A percentile compares a stretch with the other conserved stretches of the same genome.
Conservation (phyloP, 495 filamentous ascomycete species). For the Penicillium goetzii region DNA sequence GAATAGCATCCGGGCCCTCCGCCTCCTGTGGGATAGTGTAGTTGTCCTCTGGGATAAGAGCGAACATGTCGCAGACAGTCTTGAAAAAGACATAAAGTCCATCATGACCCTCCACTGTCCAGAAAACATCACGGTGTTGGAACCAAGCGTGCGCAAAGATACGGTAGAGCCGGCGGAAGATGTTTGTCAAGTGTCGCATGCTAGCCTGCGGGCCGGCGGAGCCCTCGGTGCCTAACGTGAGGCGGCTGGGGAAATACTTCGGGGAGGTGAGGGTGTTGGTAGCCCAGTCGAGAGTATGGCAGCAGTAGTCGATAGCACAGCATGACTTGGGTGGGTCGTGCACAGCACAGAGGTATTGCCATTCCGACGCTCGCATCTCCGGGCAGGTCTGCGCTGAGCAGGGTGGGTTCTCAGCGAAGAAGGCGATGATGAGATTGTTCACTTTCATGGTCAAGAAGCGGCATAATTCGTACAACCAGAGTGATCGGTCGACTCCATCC, state of each 20-base stretch:
- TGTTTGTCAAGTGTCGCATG: slow-evolving; percentile 85
- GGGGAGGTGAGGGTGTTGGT: slow-evolving; percentile 85
- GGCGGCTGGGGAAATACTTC: slow-evolving; percentile 88
- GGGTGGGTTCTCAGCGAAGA: slow-evolving; percentile 85
- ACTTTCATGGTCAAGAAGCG: slow-evolving; percentile 92
- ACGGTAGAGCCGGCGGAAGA: slow-evolving; percentile 89
- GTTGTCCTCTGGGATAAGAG: slow-evolving; percentile 86
- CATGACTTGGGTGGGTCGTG: slow-evolving; percentile 94
- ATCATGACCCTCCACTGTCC: slow-evolving; percentile 85
- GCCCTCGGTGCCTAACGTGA: slow-evolving; percentile 70
- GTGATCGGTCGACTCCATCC: slow-evolving; percentile 73
- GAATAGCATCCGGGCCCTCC: slow-evolving; percentile 69
- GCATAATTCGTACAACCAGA: slow-evolving; percentile 98
- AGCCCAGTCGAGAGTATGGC: slow-evolving; percentile 96
- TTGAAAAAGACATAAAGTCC: slow-evolving; percentile 96
- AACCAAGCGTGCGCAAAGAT: slow-evolving; percentile 99
- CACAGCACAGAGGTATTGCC: slow-evolving; percentile 98
- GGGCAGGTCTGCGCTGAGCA: slow-evolving; percentile 87
- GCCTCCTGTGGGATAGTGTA: slow-evolving; percentile 94
- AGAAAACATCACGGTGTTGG: slow-evolving; percentile 93
- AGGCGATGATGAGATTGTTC: slow-evolving; percentile 86
- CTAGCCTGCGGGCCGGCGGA: slow-evolving; percentile 61
- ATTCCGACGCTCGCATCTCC: slow-evolving; percentile 97
- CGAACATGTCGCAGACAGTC: slow-evolving; percentile 89
- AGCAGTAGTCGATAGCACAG: slow-evolving; percentile 98